Evolutionary conservation across 2,329 filamentous ascomycete species (phyloP), one percentile per base, ranked within the genome.

Genomic region (Aureobasidium namibiae): DNA sequence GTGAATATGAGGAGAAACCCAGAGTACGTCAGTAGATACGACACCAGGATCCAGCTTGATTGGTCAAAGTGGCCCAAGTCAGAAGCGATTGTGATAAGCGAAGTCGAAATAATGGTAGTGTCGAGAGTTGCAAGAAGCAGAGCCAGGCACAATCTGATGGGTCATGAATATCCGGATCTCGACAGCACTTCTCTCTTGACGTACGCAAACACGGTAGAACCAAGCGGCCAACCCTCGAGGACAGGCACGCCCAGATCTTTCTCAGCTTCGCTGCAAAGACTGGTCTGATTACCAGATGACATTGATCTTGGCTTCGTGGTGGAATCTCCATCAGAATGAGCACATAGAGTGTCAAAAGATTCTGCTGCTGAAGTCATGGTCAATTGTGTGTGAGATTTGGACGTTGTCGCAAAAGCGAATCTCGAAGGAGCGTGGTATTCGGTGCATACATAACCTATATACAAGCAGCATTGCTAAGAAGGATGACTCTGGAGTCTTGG

Each of bases 1-100:
- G 60, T 48, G 26, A 61, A 59, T 18, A 61, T 59, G 21, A 61
- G 52, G 42, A 59, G 56, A 33, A 59, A 59, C 4, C 56, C 56
- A 33, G 56, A 41, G 18, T 59, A 59, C 5, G 56, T 59, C 14
- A 59, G 26, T 31, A 59, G 18, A 52, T 59, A 59, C 1, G 56
- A 39, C 5, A 50, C 48, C 9, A 59, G 18, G 2, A 59, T 48
- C 56, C 56, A 59, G 34, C 48, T 59, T 33, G 45, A 33, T 38
- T 59, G 44, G 26, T 59, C 56, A 26, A 50, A 59, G 23, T 50
- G 46, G 26, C 56, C 56, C 10, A 59, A 26, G 10, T 42, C 39
- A 13, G 56, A 59, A 39, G 56, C 36, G 21, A 59, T 59, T 16
- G 56, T 39, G 33, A 59, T 39, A 9, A 59, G 36, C 11, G 56